Conservation (phyloP, 768 basidiomycete species). For the Serendipita sp. region DNA sequence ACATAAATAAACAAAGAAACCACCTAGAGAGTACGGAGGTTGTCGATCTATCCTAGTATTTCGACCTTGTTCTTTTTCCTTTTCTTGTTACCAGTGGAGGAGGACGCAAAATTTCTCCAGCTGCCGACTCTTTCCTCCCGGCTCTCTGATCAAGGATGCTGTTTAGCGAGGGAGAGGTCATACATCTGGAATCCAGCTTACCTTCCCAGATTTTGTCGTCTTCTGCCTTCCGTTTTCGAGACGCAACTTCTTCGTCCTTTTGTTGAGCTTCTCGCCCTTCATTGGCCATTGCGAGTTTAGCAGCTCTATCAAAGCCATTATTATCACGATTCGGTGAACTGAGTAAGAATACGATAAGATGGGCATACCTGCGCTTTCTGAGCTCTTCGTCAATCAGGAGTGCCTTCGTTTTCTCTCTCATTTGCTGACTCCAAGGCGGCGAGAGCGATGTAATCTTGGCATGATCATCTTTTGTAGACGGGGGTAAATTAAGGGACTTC, state of each 20-base stretch:
- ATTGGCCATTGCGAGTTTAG: conserved; percentile 83
- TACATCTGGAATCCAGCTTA: conserved; percentile 19
- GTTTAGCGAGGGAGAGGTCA: neutral
- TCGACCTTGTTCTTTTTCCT: conserved; percentile 66
- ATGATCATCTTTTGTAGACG: conserved; percentile 42
- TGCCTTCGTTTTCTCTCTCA: conserved; percentile 63
- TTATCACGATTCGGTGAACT: conserved; percentile 4
- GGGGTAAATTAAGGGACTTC: conserved; percentile 43
- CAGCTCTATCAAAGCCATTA: conserved; percentile 34
- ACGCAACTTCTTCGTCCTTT: conserved; percentile 69
- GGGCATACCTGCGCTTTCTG: conserved; percentile 57
- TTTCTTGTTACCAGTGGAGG: conserved; percentile 29
- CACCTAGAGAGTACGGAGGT: no score
- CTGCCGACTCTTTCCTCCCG: conserved; percentile 71
- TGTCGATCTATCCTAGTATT: conserved; percentile 39
- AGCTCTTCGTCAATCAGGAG: conserved; percentile 83
- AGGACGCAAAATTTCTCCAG: conserved; percentile 52
- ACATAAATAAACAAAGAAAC: neutral
- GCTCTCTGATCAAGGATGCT: conserved; percentile 27
- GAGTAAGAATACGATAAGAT: neutral
- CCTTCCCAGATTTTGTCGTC: conserved; percentile 86
- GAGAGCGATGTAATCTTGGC: conserved; percentile 33
- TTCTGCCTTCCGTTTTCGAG: conserved; percentile 73
- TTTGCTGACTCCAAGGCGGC: conserved; percentile 50
- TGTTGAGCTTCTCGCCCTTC: conserved; percentile 85